These are phyloP conservation scores for Sporothrix phasma DNA, from an alignment of 2,329 filamentous ascomycete species.

Conservation along the genomic window DNA sequence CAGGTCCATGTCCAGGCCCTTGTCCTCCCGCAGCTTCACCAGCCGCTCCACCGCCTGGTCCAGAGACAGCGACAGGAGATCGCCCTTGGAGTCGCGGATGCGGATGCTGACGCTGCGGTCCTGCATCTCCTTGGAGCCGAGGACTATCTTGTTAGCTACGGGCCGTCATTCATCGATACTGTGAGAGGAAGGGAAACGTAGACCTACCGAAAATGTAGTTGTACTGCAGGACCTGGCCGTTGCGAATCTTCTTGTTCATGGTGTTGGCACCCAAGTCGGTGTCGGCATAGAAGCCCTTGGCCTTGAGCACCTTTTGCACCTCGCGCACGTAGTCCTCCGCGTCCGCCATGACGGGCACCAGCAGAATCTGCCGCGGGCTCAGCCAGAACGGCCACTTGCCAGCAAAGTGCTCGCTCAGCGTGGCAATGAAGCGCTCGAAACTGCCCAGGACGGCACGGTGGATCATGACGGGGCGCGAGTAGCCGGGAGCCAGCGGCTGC, in stretches of 20 bases:
- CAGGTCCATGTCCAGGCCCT: constrained; percentile 16
- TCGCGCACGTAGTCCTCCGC: constrained; percentile 67
- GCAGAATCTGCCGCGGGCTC: constrained; percentile 68
- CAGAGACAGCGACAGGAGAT: constrained; percentile 18
- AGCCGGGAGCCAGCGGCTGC: constrained; percentile 55
- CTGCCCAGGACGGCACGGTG: constrained; percentile 74
- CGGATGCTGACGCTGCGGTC: constrained; percentile 22
- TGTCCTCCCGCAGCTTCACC: constrained; percentile 14
- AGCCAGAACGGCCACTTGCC: constrained; percentile 89
- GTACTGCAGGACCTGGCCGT: constrained; percentile 69
- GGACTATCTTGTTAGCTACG: constrained; percentile 14
- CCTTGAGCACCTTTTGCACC: constrained; percentile 58
- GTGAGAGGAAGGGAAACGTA: not conserved
- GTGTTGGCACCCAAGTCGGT: constrained; percentile 67
- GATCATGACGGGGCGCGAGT: constrained; percentile 75
- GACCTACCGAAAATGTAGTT: constrained; percentile 67
- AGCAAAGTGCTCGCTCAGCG: constrained; percentile 73
- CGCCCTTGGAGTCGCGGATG: constrained; percentile 21
- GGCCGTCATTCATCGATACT: not conserved
- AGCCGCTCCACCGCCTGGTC: constrained; percentile 17
- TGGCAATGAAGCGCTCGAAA: constrained; percentile 54
- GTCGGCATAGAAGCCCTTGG: constrained; percentile 59
- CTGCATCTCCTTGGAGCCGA: constrained; percentile 21
- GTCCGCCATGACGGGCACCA: constrained; percentile 66
- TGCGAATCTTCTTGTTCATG: constrained; percentile 83